Base-by-base conservation (phyloP, 1,284 basidiomycete species). In the Papiliotrema nemorosa region DNA sequence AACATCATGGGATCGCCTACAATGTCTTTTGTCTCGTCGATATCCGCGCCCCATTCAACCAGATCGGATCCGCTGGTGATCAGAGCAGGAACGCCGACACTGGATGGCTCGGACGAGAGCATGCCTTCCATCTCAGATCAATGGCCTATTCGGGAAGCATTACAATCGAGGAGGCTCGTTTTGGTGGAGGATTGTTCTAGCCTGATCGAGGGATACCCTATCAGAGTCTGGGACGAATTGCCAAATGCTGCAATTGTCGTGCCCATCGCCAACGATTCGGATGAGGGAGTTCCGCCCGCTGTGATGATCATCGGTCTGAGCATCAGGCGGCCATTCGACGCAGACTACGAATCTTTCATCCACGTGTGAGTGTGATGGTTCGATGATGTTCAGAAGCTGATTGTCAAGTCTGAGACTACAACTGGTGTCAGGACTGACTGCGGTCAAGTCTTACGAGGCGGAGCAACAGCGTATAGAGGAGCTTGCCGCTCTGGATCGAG, bases 221-320 rank as follows among this genome's bases (percentile, higher is more conserved):
- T 71, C 10, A 51, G 70, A 9, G 65, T 68, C 0, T 76, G 76
- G 74, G 71, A 70, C 25, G 67, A 72, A 41, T 49, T 73, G 10
- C 68, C 74, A 0, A 62, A 57, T 25, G 63, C 69, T 6, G 77
- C 76, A 0, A 62, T 77, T 12, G 67, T 76, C 3, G 63, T 77
- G 3, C 76, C 76, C 0, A 66, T 77, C 38, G 54, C 58, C 9
- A 66, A 64, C 43, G 72, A 72, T 35, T 58, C 63, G 3, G 68
- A 67, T 5, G 66, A 66, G n/a, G 64, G 55, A 2, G 40, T 71
- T 0, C 70, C 74, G 0, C 55, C 49, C 16, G 64, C 69, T 0
- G 64, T 77, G 1, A 50, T 76, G 9, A 66, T 78, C 18, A 54
- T 78, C 1, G 76, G 76, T 7, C 52, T 76, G 29, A 75, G 69